These are phyloP conservation scores for Termitomyces sp. DNA, from an alignment of 768 basidiomycete genomes.

Conservation along the genomic window DNA sequence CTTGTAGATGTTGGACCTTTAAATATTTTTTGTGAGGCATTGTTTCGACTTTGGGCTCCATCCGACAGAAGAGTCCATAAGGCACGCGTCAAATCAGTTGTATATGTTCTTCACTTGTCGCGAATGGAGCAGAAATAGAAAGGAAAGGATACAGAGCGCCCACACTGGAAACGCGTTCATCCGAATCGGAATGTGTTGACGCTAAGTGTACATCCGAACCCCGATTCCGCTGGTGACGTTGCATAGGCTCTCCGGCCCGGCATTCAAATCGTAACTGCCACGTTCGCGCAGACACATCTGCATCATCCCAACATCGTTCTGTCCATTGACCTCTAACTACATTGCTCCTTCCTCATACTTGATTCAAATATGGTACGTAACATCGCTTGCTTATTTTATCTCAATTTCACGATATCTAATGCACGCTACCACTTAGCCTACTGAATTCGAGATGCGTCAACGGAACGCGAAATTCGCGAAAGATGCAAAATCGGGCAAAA, in stretches of 20 bases:
- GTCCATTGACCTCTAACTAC: not conserved
- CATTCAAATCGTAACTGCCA: slow-evolving; percentile 16
- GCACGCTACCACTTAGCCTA: slow-evolving; percentile 46
- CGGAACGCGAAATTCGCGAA: slow-evolving; percentile 80
- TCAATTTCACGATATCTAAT: not conserved
- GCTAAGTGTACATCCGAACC: too few relatives aligned
- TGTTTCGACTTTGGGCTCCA: too few relatives aligned
- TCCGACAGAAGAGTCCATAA: too few relatives aligned
- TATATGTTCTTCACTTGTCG: too few relatives aligned
- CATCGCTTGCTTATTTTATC: not conserved
- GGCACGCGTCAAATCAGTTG: not conserved
- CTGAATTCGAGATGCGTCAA: slow-evolving; percentile 78
- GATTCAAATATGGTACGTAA: not conserved
- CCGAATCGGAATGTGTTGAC: too few relatives aligned
- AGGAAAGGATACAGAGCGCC: too few relatives aligned
- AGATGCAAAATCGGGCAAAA: slow-evolving; percentile 72
- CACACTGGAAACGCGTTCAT: too few relatives aligned
- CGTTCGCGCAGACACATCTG: slow-evolving; percentile 9
- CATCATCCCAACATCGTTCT: too few relatives aligned
- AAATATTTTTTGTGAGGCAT: too few relatives aligned
- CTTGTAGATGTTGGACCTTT: too few relatives aligned
- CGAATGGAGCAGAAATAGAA: too few relatives aligned
- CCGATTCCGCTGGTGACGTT: not conserved
- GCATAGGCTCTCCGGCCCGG: not conserved
- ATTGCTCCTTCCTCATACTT: not conserved